Conservation (phyloP, 768 basidiomycete species). For the Chalciporus chontae region DNA sequence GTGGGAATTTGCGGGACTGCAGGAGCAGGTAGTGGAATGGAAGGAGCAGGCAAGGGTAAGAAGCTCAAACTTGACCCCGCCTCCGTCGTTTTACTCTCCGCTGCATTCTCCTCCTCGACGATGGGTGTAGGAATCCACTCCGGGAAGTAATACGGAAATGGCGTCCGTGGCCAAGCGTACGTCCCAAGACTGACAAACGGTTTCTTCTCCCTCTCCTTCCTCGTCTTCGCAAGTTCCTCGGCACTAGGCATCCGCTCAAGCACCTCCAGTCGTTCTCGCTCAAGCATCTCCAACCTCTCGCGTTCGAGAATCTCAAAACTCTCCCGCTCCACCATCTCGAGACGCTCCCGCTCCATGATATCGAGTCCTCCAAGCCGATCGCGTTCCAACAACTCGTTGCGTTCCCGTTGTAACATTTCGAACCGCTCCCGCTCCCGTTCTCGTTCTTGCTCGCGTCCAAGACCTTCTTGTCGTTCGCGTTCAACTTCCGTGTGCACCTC, state of each 20-base stretch:
- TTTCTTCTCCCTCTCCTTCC: constrained; percentile 28
- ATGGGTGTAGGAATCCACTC: constrained; percentile 30
- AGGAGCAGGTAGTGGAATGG: constrained; percentile 6
- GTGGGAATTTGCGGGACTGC: constrained; percentile 20
- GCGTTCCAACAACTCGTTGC: constrained; percentile 27
- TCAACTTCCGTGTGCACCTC: constrained; percentile 23
- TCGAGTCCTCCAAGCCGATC: constrained; percentile 30
- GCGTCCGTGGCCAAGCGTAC: constrained; percentile 29
- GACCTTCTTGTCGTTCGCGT: constrained; percentile 24
- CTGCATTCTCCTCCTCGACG: constrained; percentile 23
- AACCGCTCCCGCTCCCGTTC: constrained; percentile 23
- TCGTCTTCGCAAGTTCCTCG: constrained; percentile 31
- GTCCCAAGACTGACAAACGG: constrained; percentile 28
- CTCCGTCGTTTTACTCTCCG: constrained; percentile 15
- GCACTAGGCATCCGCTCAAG: constrained; percentile 31
- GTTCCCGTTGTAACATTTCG: constrained; percentile 34
- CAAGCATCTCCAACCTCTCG: constrained; percentile 27
- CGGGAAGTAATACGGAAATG: constrained; percentile 34
- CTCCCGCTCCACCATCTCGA: constrained; percentile 29
- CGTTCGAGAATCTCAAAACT: constrained; percentile 27
- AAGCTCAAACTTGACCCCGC: constrained; percentile 28
- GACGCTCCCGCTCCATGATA: constrained; percentile 27
- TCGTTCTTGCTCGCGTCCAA: constrained; percentile 24
- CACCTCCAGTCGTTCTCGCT: constrained; percentile 30
- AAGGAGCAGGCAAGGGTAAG: constrained; percentile 24